These are phyloP conservation scores for Vicia sativa DNA, from an alignment of 306 rosid genomes.

Conservation along the genomic window DNA sequence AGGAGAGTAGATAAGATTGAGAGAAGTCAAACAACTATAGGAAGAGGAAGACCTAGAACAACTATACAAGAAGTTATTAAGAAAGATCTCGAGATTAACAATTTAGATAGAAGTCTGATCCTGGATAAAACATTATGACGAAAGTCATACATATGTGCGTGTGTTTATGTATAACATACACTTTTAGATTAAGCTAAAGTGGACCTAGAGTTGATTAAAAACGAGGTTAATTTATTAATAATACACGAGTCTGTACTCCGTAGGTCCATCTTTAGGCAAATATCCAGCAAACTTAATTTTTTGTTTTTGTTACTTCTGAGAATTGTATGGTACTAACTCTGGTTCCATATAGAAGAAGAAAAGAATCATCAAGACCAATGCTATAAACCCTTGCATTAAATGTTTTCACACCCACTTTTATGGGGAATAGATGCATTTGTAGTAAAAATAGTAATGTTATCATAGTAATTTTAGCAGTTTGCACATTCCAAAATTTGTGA, in stretches of 20 bases:
- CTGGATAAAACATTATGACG: no score
- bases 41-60: no score
- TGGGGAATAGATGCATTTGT: neutral
- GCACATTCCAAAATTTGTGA: neutral
- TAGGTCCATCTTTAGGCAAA: slow-evolving; percentile 11
- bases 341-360: neutral
- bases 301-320: slow-evolving; percentile 3
- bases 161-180: neutral
- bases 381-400: neutral
- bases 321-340: slow-evolving; percentile 6
- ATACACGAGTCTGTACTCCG: neutral
- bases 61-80: no score
- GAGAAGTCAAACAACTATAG: no score
- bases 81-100: no score
- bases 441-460: neutral
- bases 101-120: no score
- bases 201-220: slow-evolving; percentile 14
- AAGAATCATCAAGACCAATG: neutral
- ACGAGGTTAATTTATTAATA: slow-evolving; percentile 3
- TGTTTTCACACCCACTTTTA: neutral
- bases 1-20: no score
- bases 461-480: neutral
- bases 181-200: slow-evolving; percentile 20
- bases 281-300: slow-evolving; percentile 21
- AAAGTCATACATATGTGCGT: neutral